Evolutionary conservation across 768 basidiomycete species (phyloP), one percentile per base, ranked within the genome.

Genomic region (Mrakia blollopis): DNA sequence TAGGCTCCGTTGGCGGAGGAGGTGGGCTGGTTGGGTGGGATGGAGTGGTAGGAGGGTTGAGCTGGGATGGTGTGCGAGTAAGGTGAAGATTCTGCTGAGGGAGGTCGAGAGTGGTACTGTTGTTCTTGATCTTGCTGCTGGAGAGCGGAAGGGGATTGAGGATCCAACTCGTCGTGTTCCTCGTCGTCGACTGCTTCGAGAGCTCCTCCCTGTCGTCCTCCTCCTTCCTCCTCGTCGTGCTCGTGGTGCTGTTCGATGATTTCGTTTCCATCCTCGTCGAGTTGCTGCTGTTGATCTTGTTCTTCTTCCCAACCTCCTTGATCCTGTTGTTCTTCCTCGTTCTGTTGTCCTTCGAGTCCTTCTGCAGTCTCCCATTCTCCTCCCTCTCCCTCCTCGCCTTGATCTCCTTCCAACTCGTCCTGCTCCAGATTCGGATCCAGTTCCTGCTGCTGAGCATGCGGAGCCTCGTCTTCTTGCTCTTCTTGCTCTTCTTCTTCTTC

Each of bases 11-110:
- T 54, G 52, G 52, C 9, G 52, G 25, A n/a, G 52, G 52, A 54
- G 52, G 63, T 41, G 63, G 32, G 3, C 30, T 35, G 63, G 63
- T 37, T 32, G 6, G 62, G 23, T 63, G 62, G 28, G 62, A n/a
- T 7, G 57, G 57, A 57, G 57, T 18, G 18, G 57, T 57, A 57
- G 57, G 25, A n/a, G 18, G 37, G 65, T 68, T 39, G 35, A 25
- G 35, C 21, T 44, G 37, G 18, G 65, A 39, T 35, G 32, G 30
- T 65, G 61, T 62, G 61, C 61, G 62, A 63, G 62, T 63, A 63
- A 30, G 62, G 28, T 7, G 62, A 63, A 16, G 62, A n/a, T n/a
- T n/a, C n/a, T n/a, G n/a, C n/a, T n/a, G n/a, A n/a, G n/a, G n/a
- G n/a, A n/a, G n/a, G n/a, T n/a, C n/a, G n/a, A 32, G 61, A 13